Evolutionary conservation across 306 rosid genomes (phyloP).

Genomic region (Prunus kanzakura): DNA sequence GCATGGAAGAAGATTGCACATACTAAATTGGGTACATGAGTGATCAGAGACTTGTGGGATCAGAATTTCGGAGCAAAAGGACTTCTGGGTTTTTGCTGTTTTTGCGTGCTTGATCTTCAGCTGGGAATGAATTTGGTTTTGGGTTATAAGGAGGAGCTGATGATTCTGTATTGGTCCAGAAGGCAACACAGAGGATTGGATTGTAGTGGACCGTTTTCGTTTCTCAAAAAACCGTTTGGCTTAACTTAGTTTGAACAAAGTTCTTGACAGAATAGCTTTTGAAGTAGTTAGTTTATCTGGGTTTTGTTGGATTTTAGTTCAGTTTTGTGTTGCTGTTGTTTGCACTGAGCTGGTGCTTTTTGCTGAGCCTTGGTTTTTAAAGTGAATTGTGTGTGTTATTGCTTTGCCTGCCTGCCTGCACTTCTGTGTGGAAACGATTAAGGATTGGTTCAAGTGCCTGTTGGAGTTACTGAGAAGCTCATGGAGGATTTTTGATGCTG

Average conservation of each 20-base stretch:
- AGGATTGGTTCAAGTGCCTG: slow-evolving; percentile 34
- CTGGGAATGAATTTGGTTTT: slow-evolving; percentile 44
- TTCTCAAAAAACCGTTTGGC: slow-evolving; percentile 43
- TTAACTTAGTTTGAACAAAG: slow-evolving; percentile 41
- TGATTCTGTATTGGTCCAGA: slow-evolving; percentile 38
- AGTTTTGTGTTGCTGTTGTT: slow-evolving; percentile 24
- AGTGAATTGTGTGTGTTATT: slow-evolving; percentile 26
- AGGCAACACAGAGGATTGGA: slow-evolving; percentile 37
- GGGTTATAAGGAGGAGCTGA: slow-evolving; percentile 34
- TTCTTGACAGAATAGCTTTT: slow-evolving; percentile 10
- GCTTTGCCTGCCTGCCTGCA: slow-evolving; percentile 27
- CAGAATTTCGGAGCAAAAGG: slow-evolving; percentile 22
- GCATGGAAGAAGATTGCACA: slow-evolving; percentile 77
- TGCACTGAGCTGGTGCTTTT: slow-evolving; percentile 26
- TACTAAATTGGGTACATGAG: slow-evolving; percentile 35
- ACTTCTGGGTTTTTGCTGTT: slow-evolving; percentile 21
- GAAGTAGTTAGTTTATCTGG: slow-evolving; percentile 20
- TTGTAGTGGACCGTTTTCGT: slow-evolving; percentile 43
- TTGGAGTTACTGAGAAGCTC: slow-evolving; percentile 42
- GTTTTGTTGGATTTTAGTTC: slow-evolving; percentile 26
- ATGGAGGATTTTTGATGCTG: slow-evolving; percentile 64
- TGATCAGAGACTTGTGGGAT: slow-evolving; percentile 40
- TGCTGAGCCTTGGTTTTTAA: slow-evolving; percentile 22
- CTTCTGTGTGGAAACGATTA: slow-evolving; percentile 29
- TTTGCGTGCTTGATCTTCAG: slow-evolving; percentile 5